Evolutionary conservation across 352 stramenopile genomes (phyloP).

Genomic region (Pythium aquatile): DNA sequence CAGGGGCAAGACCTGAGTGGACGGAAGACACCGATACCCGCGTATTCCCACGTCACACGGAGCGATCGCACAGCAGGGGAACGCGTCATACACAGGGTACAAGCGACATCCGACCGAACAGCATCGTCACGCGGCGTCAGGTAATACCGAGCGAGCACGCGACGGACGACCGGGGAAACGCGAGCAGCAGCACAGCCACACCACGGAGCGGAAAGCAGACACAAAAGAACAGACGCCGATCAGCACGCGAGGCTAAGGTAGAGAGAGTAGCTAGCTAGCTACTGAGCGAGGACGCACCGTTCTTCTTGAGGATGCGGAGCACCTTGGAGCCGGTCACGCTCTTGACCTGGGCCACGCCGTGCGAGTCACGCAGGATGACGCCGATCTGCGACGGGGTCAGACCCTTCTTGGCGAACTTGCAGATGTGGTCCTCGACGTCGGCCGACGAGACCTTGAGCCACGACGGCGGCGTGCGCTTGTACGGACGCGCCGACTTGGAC

Average conservation of each 20-base stretch:
- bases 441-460: conserved; percentile 97
- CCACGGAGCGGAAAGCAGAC: conserved; percentile 15
- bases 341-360: conserved; percentile 99
- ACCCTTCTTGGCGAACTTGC: conserved; percentile 99
- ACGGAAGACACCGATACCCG: conserved; percentile 40
- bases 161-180: not conserved
- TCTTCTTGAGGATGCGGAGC: conserved; percentile 99
- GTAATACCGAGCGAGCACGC: conserved; percentile 67
- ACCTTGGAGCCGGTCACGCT: conserved; percentile 99
- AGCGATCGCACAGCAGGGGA: conserved; percentile 31
- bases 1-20: conserved; percentile 91
- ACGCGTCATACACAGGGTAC: conserved; percentile 8
- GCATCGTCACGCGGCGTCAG: conserved; percentile 68
- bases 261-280: too few relatives aligned
- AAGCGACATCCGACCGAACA: conserved; percentile 27
- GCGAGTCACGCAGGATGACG: conserved; percentile 99
- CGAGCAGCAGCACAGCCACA: not conserved
- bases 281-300: conserved; percentile 64
- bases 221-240: conserved; percentile 29
- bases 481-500: conserved; percentile 97
- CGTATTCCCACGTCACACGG: conserved; percentile 83
- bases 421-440: conserved; percentile 99
- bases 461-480: conserved; percentile 98
- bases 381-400: conserved; percentile 97
- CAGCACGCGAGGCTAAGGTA: conserved; percentile 10